Evolutionary conservation across 176 grass and related monocot species (phyloP).

Genomic region (Ensete ventricosum): DNA sequence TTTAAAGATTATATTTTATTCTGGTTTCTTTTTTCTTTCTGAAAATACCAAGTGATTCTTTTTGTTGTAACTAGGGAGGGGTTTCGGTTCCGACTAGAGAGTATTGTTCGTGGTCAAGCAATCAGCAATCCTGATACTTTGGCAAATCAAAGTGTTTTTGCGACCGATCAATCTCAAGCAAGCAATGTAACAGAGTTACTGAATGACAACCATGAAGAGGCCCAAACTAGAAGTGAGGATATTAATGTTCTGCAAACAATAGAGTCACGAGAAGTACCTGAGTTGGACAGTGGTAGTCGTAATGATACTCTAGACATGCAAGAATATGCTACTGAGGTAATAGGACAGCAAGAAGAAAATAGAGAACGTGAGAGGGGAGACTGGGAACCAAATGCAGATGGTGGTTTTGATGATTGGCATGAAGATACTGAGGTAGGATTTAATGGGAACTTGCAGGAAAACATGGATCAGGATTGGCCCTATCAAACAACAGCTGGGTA

Average conservation of each 20-base stretch:
- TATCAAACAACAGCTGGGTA: slow-evolving; percentile 21
- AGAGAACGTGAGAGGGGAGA: slow-evolving; percentile 29
- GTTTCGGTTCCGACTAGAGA: slow-evolving; percentile 88
- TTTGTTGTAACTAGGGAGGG: slow-evolving; percentile 69
- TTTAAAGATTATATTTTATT: neutral
- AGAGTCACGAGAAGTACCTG: slow-evolving; percentile 22
- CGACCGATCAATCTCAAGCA: slow-evolving; percentile 32
- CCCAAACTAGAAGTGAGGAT: slow-evolving; percentile 28
- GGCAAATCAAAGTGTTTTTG: slow-evolving; percentile 30
- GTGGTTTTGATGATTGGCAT: slow-evolving; percentile 20
- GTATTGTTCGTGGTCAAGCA: slow-evolving; percentile 53
- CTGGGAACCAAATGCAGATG: slow-evolving; percentile 26
- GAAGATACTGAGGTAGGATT: slow-evolving; percentile 43
- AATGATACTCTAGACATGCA: slow-evolving; percentile 28
- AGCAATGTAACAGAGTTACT: neutral
- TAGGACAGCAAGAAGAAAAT: slow-evolving; percentile 30
- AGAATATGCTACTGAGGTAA: slow-evolving; percentile 32
- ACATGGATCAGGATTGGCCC: slow-evolving; percentile 28
- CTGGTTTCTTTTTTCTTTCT: neutral
- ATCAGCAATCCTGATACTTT: slow-evolving; percentile 41
- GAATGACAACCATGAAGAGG: neutral
- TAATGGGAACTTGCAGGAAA: slow-evolving; percentile 38
- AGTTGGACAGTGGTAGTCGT: slow-evolving; percentile 26
- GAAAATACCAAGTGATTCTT: neutral
- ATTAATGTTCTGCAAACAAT: slow-evolving; percentile 25